Evolutionary conservation across 306 rosid genomes (phyloP), one percentile per base, ranked within the genome.

Genomic region (Rosa rugosa): DNA sequence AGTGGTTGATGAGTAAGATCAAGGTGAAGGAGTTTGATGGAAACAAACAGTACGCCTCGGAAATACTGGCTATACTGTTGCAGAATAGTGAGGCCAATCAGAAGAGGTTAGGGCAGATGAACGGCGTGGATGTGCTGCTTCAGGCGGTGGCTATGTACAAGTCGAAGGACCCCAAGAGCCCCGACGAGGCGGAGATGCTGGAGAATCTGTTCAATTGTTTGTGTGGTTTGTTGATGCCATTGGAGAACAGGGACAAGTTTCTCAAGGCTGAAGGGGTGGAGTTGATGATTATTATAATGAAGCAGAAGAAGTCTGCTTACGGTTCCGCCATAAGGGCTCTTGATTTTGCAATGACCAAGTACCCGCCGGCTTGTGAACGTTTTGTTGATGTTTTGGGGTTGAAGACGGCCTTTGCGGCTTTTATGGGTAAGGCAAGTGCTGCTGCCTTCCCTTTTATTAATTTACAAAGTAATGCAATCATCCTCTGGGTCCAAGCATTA

Each of bases 141-240:
- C 97, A 92, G 90, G 97, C 98, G 8, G 98, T 94, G 86, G 98
- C 98, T 0, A 92, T 90, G 97, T 94, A 92, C 70, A 94, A 94
- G 86, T 88, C 92, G 1, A 92, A 87, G 87, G 98, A 94, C 40
- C 98, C 97, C 2, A 94, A 88, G 86, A 94, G 90, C 77, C 79
- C 93, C 0, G 98, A 94, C 54, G 99, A 94, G 73, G 99, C 83
- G 20, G 98, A 92, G 80, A 91, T 94, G 98, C 82, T 94, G 77
- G 98, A 94, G 89, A 94, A 94, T 84, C 82, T 94, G 84, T 94
- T 94, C 73, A 94, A 92, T 70, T 92, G 95, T 75, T 85, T 94
- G 89, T 94, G 98, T n/a, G 91, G 98, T 76, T 78, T 94, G 85
- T 76, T 92, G 80, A 94, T 94, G 98, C 98, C 97, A 0, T 70